Base-by-base conservation (phyloP, 495 filamentous ascomycete species). In the Chaetomidium leptoderma region DNA sequence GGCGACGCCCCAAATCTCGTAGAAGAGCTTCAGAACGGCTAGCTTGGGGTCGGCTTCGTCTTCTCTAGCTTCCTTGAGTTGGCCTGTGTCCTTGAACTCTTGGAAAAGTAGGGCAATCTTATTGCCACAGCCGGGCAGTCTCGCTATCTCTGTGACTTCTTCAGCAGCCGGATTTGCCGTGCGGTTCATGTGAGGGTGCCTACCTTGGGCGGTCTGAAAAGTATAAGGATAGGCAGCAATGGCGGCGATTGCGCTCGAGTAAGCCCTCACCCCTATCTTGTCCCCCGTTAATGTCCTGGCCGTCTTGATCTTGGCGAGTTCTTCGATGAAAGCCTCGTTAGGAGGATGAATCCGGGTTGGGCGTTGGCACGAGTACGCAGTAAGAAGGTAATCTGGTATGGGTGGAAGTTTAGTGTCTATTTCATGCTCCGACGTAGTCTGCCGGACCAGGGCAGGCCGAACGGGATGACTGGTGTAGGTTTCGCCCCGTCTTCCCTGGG, bases 1-100 rank as follows among this genome's bases (percentile, higher is more conserved):
- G n/a, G 86, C 92, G 0, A 97, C 89, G 30, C 92, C 93, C 86
- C 89, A 95, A 60, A 97, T 93, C 1, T 84, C 74, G 64, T 87
- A 84, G 72, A 98, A 95, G 0, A 77, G 65, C 40, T 81, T 74
- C 14, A 97, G 71, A 2, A 83, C 78, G 8, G 75, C 73, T 52
- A 95, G 78, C 14, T 76, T 74, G 10, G 83, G 78, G 63, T 92
- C 85, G 0, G 74, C 70, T 54, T 90, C 81, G 17, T 89, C 74
- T 0, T 86, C 78, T 6, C 78, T 70, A 16, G 86, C 87, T 3
- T 86, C 87, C 26, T 76, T 56, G 30, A 96, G 68, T 23, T 66
- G 72, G 3, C 84, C 85, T 2, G 74, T 71, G 3, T 72, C 68
- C 48, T 82, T 81, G 76, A 83, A 97, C 66, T 96, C 88, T 19